These are phyloP conservation scores for Aureobasidium sp. DNA, from an alignment of 2,329 filamentous ascomycete species.

Conservation along the genomic window DNA sequence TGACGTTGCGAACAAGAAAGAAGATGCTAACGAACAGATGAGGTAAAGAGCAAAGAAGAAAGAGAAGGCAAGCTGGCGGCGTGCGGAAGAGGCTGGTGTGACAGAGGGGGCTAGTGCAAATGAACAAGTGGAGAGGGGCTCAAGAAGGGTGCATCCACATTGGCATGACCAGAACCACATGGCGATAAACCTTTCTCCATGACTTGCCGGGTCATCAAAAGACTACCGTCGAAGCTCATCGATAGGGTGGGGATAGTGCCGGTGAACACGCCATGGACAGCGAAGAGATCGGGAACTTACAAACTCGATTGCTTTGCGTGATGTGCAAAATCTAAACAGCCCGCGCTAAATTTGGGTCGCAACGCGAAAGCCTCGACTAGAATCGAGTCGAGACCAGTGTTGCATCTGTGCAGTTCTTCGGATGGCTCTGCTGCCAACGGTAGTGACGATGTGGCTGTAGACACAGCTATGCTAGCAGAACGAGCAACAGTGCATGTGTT, in stretches of 20 bases:
- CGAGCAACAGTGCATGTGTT: not conserved
- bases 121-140: conserved; percentile 7
- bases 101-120: conserved; percentile 1
- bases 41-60: not conserved
- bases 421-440: not conserved
- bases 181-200: not conserved
- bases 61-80: not conserved
- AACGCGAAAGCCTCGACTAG: not conserved
- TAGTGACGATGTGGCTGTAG: not conserved
- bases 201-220: not conserved
- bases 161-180: not conserved
- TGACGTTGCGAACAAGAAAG: not conserved
- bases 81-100: not conserved
- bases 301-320: not conserved
- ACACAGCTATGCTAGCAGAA: not conserved
- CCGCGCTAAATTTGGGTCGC: not conserved
- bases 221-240: not conserved
- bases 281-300: conserved; percentile 2
- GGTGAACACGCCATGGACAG: not conserved
- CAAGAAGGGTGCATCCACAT: not conserved
- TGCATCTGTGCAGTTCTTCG: not conserved
- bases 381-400: not conserved
- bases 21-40: not conserved
- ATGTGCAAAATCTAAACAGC: not conserved
- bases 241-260: not conserved